These are phyloP conservation scores for Xylaria sp. DNA, from an alignment of 2,329 filamentous ascomycete species.

Conservation along the genomic window DNA sequence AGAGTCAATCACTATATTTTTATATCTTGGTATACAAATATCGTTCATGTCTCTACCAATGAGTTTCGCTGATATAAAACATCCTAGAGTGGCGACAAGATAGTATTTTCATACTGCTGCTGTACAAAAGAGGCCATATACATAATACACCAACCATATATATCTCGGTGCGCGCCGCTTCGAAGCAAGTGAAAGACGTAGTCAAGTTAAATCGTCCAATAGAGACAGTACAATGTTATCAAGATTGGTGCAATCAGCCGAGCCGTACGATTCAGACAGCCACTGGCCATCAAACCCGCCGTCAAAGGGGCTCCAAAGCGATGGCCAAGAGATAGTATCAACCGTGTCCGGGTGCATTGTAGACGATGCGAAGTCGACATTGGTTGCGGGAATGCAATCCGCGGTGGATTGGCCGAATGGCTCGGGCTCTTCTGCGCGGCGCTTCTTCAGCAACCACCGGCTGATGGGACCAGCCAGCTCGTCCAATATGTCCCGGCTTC, in stretches of 20 bases:
- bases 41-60: background rate
- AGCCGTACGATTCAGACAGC: slow-evolving; percentile 28
- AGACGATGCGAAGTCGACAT: slow-evolving; percentile 1
- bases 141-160: background rate
- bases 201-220: slow-evolving; percentile 28
- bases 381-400: background rate
- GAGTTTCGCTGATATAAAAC: background rate
- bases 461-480: slow-evolving; percentile 45
- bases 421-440: slow-evolving; percentile 5
- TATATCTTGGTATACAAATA: background rate
- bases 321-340: slow-evolving; percentile 5
- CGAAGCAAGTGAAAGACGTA: background rate
- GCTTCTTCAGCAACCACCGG: slow-evolving; percentile 32
- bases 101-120: background rate
- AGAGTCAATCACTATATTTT: background rate
- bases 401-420: slow-evolving; percentile 2
- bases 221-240: slow-evolving; percentile 30
- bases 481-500: slow-evolving; percentile 57
- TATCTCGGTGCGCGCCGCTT: background rate
- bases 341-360: slow-evolving; percentile 8
- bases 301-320: slow-evolving; percentile 26
- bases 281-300: slow-evolving; percentile 21
- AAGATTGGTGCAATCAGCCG: slow-evolving; percentile 23
- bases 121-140: background rate
- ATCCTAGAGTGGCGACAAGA: background rate